Conservation (phyloP, 768 basidiomycete species). For the Tylopilus subfusipes region DNA sequence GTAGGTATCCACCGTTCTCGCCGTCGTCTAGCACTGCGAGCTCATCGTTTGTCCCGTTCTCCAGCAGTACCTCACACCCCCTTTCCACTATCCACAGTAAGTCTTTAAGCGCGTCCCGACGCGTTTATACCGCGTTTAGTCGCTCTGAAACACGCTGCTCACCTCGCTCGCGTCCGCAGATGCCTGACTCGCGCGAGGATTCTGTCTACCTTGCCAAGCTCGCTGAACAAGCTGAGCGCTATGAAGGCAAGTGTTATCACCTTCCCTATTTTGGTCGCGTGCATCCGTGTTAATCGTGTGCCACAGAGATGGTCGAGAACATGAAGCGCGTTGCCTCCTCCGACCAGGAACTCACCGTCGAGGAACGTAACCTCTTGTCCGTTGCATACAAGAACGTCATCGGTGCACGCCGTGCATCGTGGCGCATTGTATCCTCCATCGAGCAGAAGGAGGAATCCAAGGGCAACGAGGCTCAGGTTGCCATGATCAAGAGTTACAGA, state of each 20-base stretch:
- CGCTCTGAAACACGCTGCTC: constrained; percentile 15
- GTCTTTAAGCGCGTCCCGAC: constrained; percentile 38
- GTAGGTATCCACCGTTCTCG: constrained; percentile 39
- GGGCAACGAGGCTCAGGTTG: constrained; percentile 93
- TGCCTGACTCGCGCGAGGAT: constrained; percentile 85
- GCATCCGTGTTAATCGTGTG: constrained; percentile 11
- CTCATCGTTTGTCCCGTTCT: constrained; percentile 31
- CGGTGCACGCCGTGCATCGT: constrained; percentile 95
- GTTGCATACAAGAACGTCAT: constrained; percentile 99
- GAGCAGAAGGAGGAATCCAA: constrained; percentile 99
- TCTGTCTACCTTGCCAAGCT: constrained; percentile 99
- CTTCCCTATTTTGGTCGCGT: constrained; percentile 5
- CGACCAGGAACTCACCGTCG: constrained; percentile 96
- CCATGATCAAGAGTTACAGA: constrained; percentile 97
- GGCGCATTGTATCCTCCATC: constrained; percentile 97
- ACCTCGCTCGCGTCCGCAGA: constrained; percentile 39
- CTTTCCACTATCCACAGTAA: constrained; percentile 39
- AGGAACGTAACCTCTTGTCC: constrained; percentile 96
- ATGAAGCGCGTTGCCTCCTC: constrained; percentile 99
- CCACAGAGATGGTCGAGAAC: constrained; percentile 94
- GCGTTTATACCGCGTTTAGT: constrained; percentile 31
- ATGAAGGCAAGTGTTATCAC: constrained; percentile 68
- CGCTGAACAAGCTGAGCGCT: constrained; percentile 99
- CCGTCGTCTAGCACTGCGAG: constrained; percentile 33
- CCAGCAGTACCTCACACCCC: constrained; percentile 17